Conservation (phyloP, 2,329 filamentous ascomycete species). For the Endothia cerciana region DNA sequence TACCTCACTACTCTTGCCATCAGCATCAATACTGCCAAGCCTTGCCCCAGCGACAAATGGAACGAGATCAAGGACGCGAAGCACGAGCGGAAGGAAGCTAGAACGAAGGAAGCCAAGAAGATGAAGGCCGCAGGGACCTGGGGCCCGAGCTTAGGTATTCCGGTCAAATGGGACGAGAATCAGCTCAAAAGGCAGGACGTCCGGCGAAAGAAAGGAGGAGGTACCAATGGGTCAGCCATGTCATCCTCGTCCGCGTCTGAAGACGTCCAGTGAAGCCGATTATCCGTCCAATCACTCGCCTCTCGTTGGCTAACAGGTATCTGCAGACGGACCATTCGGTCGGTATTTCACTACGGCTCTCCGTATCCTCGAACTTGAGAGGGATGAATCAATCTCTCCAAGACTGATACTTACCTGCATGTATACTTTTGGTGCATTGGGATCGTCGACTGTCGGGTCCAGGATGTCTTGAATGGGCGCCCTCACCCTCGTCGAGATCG, state of each 20-base stretch:
- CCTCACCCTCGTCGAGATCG: too few species aligned
- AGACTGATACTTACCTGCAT: too few species aligned
- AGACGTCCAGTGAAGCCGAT: neutral
- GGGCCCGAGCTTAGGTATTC: conserved; percentile 26
- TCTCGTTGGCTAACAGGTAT: too few species aligned
- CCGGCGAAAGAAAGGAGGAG: conserved; percentile 5
- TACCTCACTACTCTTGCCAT: conserved; percentile 26
- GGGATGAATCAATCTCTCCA: too few species aligned
- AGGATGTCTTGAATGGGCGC: too few species aligned
- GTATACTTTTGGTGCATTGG: too few species aligned
- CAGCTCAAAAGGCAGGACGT: conserved; percentile 21
- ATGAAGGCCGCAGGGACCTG: conserved; percentile 26
- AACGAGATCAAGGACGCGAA: conserved; percentile 28
- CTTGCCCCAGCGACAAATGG: conserved; percentile 28
- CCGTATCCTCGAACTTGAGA: too few species aligned
- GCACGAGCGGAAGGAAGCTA: conserved; percentile 26
- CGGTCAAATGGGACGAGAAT: conserved; percentile 26
- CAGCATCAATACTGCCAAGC: conserved; percentile 27
- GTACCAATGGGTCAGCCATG: neutral
- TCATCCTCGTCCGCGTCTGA: conserved; percentile 14
- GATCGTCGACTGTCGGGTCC: too few species aligned
- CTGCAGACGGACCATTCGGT: too few species aligned
- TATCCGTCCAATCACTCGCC: neutral
- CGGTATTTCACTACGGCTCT: too few species aligned
- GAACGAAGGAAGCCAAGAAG: conserved; percentile 27